Evolutionary conservation across 1,284 basidiomycete genomes (phyloP), one percentile per base, ranked within the genome.

Genomic region (Golubevia sp.): DNA sequence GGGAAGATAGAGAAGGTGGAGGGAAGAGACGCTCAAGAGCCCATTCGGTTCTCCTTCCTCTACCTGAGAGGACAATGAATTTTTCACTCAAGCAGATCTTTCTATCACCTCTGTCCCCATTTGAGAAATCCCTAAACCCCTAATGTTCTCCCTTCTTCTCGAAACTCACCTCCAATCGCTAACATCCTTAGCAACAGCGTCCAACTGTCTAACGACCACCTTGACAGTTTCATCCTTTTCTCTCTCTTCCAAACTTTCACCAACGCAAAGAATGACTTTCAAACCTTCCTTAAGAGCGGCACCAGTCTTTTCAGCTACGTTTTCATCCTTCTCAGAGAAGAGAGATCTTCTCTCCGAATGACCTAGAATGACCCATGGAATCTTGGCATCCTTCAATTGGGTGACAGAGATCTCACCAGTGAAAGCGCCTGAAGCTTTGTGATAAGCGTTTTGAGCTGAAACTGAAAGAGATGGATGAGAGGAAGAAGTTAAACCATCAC

Each of bases 281-380:
- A 98, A 88, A 7, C 88, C 88, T 1, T 88, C 86, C 58, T 89
- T 89, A 69, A 97, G 85, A 7, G 94, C 92, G n/a, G 85, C 84
- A 73, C 89, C 88, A 68, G 92, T 94, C 88, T 98, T 99, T 68
- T 88, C 86, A 18, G 93, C 95, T 66, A 98, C 91, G 61, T 91
- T 77, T 66, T 89, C 89, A 70, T 93, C 93, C 23, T 89, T 88
- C 85, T 99, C 97, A 83, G 90, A 88, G 88, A 99, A 99, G 72
- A 97, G 85, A 3, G 92, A 91, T 64, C 96, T 91, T 73, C 97
- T 92, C 85, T 99, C 97, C 55, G 94, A 97, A 88, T 99, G 96
- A 88, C 95, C 96, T 64, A 98, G 89, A 84, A 99, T 92, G 73
- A 97, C 94, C 85, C 92, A 98, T 64, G 92, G 92, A 72, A 98